Conservation (phyloP, 176 grass and related monocot genomes). For the Carex scoparia region DNA sequence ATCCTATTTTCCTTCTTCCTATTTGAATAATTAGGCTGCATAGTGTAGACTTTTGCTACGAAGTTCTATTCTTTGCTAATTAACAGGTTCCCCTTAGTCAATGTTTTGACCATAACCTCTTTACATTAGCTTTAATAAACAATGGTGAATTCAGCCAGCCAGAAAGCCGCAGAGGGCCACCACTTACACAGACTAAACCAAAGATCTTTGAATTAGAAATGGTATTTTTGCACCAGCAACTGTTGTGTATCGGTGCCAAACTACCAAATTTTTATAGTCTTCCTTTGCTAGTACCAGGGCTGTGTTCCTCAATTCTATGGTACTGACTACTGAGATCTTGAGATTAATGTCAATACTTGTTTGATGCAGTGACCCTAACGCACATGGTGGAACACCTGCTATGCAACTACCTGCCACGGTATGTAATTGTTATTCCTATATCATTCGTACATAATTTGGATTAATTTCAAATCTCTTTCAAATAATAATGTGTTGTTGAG, state of each 20-base stretch:
- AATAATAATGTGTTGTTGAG: background rate
- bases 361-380: slow-evolving; percentile 77
- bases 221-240: background rate
- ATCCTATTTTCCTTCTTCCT: slow-evolving; percentile 6
- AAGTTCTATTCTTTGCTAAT: background rate
- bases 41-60: background rate
- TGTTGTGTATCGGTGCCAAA: background rate
- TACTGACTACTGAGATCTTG: background rate
- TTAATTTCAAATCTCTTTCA: background rate
- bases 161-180: background rate
- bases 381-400: slow-evolving; percentile 91
- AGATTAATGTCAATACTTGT: slow-evolving; percentile 16
- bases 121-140: background rate
- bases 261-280: background rate
- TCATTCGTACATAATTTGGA: background rate
- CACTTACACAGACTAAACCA: background rate
- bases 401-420: slow-evolving; percentile 90
- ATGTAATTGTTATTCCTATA: slow-evolving; percentile 25
- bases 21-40: background rate
- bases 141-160: background rate
- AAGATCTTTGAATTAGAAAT: background rate
- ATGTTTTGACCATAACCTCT: background rate
- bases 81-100: background rate
- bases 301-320: background rate
- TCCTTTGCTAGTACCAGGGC: background rate